Percentiles rank a stretch among this genome's conserved stretches.
phyloP scores from a whole-genome alignment of 345 rosid species.

The Ceriops zippeliana region DNA sequence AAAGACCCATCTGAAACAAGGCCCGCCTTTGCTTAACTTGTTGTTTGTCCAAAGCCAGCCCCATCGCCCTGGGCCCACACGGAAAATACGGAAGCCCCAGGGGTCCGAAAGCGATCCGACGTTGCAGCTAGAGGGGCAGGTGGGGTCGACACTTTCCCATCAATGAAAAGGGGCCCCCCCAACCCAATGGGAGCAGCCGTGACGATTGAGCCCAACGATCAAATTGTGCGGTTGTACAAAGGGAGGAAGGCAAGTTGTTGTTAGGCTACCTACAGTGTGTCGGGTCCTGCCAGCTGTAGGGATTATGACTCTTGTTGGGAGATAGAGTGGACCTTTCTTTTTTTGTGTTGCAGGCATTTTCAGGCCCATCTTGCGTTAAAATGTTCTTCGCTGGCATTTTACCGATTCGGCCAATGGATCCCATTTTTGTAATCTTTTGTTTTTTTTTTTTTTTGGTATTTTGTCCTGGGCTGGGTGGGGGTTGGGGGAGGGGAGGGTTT shows the following conservation, averaged over 20 bases:
- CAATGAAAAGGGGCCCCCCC: background rate
- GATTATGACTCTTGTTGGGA: background rate
- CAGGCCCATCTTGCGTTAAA: background rate
- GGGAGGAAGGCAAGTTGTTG: conserved; percentile 15
- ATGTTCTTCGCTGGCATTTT: too few relatives aligned
- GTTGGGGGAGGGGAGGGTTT: too few relatives aligned
- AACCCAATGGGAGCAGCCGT: background rate
- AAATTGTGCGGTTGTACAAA: conserved; percentile 12
- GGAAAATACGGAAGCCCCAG: conserved; percentile 13
- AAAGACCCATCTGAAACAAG: background rate
- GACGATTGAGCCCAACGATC: conserved; percentile 10
- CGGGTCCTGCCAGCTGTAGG: conserved; percentile 20
- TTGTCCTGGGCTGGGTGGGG: too few relatives aligned
- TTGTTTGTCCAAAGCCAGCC: conserved; percentile 1
- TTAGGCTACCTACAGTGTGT: conserved; percentile 25
- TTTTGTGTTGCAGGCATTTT: background rate
- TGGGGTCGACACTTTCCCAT: conserved; percentile 17
- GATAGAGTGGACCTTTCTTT: conserved; percentile 10
- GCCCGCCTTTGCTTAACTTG: background rate
- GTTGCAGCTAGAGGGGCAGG: conserved; percentile 1
- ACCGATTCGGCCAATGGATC: too few relatives aligned
- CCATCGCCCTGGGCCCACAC: conserved; percentile 13
- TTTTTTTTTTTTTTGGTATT: background rate
- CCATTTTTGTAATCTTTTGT: too few relatives aligned
- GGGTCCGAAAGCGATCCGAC: conserved; percentile 31